Evolutionary conservation across 164 flowering plant species (phyloP).

Genomic region (Kingdonia uniflora): DNA sequence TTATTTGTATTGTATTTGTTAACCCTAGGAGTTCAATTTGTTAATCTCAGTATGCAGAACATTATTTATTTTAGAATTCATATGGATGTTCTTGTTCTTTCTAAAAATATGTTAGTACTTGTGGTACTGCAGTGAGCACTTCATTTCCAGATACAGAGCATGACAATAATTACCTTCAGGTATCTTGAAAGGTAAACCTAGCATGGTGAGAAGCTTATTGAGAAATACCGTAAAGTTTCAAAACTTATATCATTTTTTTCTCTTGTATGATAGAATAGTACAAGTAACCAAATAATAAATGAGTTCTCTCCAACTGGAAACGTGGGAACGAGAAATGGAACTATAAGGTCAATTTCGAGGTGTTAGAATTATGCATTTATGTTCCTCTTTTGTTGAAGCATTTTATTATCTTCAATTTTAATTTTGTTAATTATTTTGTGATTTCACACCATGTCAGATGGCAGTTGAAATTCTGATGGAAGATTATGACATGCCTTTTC

Average conservation of each 20-base stretch:
- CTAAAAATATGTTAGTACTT: conserved; percentile 6
- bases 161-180: conserved; percentile 30
- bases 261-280: conserved; percentile 28
- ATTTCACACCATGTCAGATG: conserved; percentile 30
- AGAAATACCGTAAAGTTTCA: too few relatives aligned
- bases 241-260: too few relatives aligned
- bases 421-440: neutral
- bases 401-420: neutral
- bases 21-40: neutral
- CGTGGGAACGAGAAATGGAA: conserved; percentile 18
- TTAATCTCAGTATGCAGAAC: too few relatives aligned
- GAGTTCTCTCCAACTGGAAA: conserved; percentile 16
- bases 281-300: conserved; percentile 13
- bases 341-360: conserved; percentile 25
- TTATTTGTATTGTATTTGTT: neutral
- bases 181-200: conserved; percentile 10
- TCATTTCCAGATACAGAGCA: conserved; percentile 27
- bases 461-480: conserved; percentile 62
- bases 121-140: conserved; percentile 31
- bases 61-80: too few relatives aligned
- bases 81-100: neutral
- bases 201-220: neutral
- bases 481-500: conserved; percentile 57
- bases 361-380: neutral
- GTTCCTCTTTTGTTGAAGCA: neutral